These are phyloP conservation scores for Chlamydomonas schloesseri DNA, from an alignment of 139 green algal species.

Conservation along the genomic window DNA sequence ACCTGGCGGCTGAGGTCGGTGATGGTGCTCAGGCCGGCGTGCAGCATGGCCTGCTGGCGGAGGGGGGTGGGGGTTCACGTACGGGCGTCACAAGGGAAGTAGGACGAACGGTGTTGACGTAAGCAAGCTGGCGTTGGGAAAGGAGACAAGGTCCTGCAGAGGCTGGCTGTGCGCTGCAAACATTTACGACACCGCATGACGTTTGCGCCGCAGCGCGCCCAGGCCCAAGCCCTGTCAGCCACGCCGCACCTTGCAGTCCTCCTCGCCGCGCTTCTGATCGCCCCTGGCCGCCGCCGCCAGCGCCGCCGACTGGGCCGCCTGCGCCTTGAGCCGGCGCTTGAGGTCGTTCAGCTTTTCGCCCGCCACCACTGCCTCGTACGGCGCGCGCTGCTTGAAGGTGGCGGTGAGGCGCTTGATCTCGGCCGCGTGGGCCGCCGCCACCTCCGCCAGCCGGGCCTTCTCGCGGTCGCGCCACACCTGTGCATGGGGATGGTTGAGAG, in stretches of 20 bases:
- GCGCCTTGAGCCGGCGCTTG: constrained; percentile 28
- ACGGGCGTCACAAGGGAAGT: no score
- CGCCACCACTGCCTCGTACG: constrained; percentile 40
- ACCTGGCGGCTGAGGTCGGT: constrained; percentile 42
- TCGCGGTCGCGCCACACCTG: constrained; percentile 43
- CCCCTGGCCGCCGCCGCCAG: not conserved
- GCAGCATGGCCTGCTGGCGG: constrained; percentile 27
- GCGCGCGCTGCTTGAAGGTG: constrained; percentile 36
- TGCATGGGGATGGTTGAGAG: no score
- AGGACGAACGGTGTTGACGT: no score
- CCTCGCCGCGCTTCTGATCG: constrained; percentile 17
- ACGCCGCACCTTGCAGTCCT: constrained; percentile 20
- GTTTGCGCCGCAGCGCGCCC: no score
- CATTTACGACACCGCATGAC: no score
- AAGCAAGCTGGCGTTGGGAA: no score
- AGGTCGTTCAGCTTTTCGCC: constrained; percentile 31
- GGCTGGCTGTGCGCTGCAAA: no score
- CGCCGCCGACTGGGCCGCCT: constrained; percentile 14
- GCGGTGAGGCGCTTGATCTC: constrained; percentile 7
- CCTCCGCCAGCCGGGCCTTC: not conserved
- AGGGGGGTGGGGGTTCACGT: no score
- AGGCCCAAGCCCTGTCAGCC: no score
- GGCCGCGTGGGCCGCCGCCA: constrained; percentile 9
- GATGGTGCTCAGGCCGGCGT: constrained; percentile 37
- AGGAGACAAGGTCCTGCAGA: no score